Conservation (phyloP, 2,329 filamentous ascomycete genomes). For the Atkinsonella hypoxylon region DNA sequence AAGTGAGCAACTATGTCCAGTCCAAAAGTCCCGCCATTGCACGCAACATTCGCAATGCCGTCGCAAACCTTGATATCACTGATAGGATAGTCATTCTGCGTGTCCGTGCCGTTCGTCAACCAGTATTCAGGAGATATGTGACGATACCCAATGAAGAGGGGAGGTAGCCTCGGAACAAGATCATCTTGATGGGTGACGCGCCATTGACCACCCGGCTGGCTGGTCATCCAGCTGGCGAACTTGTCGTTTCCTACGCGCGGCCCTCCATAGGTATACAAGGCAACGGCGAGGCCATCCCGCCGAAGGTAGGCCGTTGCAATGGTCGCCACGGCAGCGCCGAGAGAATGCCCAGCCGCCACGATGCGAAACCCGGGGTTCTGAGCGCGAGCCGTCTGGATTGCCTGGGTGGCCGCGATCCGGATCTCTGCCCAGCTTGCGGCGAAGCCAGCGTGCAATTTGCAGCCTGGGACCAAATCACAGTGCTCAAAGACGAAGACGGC, state of each 20-base stretch:
- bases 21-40: conserved; percentile 38
- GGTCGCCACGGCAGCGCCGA: conserved; percentile 53
- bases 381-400: conserved; percentile 29
- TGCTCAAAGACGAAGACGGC: conserved; percentile 19
- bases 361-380: conserved; percentile 40
- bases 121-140: conserved; percentile 64
- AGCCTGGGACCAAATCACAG: conserved; percentile 26
- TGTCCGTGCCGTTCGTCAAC: conserved; percentile 28
- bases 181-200: conserved; percentile 58
- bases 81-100: conserved; percentile 24
- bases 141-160: conserved; percentile 45
- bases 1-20: conserved; percentile 33
- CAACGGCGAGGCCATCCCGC: conserved; percentile 28
- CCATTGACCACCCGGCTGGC: conserved; percentile 40
- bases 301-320: conserved; percentile 47
- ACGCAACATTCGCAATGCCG: conserved; percentile 33
- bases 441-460: conserved; percentile 47
- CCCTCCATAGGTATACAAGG: conserved; percentile 55
- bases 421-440: conserved; percentile 45
- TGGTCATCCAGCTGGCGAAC: conserved; percentile 41
- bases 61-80: conserved; percentile 33
- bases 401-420: conserved; percentile 25
- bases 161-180: conserved; percentile 55
- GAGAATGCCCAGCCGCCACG: conserved; percentile 54
- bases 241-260: conserved; percentile 51